Conservation (phyloP, 2,329 filamentous ascomycete genomes). For the Cytospora leucostoma region DNA sequence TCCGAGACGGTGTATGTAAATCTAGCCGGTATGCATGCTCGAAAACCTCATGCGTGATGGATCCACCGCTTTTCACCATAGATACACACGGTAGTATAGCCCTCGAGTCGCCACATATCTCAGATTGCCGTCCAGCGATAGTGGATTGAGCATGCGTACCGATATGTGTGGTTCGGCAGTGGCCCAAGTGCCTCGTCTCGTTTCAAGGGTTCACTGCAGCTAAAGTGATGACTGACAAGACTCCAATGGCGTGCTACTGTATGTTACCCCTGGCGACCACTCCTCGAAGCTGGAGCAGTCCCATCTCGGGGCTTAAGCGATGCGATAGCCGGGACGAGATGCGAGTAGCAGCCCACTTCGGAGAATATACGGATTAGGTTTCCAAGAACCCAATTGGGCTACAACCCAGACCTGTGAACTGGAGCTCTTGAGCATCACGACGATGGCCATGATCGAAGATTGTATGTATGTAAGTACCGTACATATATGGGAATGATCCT, state of each 20-base stretch:
- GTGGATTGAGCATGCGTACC: background rate
- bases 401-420: background rate
- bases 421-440: too few relatives aligned
- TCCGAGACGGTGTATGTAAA: background rate
- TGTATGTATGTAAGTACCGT: too few relatives aligned
- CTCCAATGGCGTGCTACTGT: slow-evolving; percentile 22
- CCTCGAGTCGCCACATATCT: background rate
- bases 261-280: background rate
- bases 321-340: background rate
- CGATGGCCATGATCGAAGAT: background rate
- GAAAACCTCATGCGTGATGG: slow-evolving; percentile 8
- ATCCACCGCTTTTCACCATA: slow-evolving; percentile 23
- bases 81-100: background rate
- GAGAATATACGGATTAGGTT: background rate
- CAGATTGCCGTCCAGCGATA: background rate
- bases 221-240: slow-evolving; percentile 24
- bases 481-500: background rate
- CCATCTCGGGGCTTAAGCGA: background rate
- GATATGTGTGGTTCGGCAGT: background rate
- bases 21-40: background rate
- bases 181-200: background rate
- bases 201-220: slow-evolving; percentile 2
- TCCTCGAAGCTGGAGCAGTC: background rate
- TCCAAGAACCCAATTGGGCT: background rate
- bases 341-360: background rate